phyloP scores from a whole-genome alignment of 2,329 filamentous ascomycete species.

The Metarhizium sp. region DNA sequence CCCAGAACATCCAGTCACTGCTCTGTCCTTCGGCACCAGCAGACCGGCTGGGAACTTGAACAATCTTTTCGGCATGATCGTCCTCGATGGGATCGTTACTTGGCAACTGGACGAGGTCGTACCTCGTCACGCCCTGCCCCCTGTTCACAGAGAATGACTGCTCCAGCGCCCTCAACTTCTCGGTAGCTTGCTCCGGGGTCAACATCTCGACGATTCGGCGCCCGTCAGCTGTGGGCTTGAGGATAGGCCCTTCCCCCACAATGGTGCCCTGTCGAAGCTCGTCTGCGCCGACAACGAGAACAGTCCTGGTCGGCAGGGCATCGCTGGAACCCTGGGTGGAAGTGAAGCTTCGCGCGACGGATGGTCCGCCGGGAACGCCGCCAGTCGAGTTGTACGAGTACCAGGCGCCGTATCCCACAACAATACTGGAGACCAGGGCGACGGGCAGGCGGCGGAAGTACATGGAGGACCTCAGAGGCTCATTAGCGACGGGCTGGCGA shows the following conservation, averaged over 20 bases:
- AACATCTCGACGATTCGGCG: constrained; percentile 91
- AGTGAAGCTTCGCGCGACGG: constrained; percentile 33
- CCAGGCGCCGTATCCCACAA: constrained; percentile 66
- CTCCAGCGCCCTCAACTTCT: constrained; percentile 81
- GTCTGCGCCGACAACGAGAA: constrained; percentile 82
- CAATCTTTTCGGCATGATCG: constrained; percentile 96
- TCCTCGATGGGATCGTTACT: constrained; percentile 98
- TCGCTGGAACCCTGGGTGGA: constrained; percentile 26
- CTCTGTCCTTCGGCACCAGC: constrained; percentile 21
- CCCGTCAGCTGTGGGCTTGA: constrained; percentile 78
- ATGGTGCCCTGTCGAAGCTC: constrained; percentile 84
- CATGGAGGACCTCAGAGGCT: constrained; percentile 61
- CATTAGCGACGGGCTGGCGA: constrained; percentile 31
- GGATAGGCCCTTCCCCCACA: constrained; percentile 75
- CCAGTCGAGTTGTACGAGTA: constrained; percentile 53
- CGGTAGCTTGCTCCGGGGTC: constrained; percentile 84
- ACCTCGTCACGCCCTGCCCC: constrained; percentile 84
- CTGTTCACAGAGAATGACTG: constrained; percentile 85
- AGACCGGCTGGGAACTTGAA: constrained; percentile 66
- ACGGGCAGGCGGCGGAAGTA: constrained; percentile 59
- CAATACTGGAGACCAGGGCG: constrained; percentile 57
- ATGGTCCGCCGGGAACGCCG: constrained; percentile 17
- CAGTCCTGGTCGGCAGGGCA: constrained; percentile 48
- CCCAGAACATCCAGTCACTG: constrained; percentile 99
- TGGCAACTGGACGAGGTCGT: constrained; percentile 88